These are phyloP conservation scores for Trichoderma cornu-damae DNA, from an alignment of 2,329 filamentous ascomycete species.

Conservation along the genomic window DNA sequence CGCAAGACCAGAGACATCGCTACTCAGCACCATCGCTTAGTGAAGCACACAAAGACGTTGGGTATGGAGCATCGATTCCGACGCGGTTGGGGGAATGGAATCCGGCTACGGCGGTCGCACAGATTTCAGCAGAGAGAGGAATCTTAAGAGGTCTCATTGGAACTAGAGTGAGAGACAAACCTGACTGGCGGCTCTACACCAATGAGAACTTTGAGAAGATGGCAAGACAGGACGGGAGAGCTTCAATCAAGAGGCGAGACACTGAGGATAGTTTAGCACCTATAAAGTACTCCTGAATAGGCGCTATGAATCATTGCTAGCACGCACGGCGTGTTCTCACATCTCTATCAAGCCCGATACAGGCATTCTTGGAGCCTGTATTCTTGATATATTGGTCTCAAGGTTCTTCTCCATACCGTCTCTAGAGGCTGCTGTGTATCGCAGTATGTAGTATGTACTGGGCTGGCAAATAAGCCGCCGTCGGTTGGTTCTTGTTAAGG, in stretches of 20 bases:
- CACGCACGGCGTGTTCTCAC: no score
- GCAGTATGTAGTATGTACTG: no score
- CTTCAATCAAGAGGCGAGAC: neutral
- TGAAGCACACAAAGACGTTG: no score
- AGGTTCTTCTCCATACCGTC: no score
- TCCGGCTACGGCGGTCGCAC: neutral
- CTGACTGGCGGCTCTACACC: neutral
- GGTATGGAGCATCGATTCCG: neutral
- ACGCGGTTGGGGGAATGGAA: neutral
- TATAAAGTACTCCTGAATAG: neutral
- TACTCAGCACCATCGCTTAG: neutral
- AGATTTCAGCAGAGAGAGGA: neutral
- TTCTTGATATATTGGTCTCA: no score
- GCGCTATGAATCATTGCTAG: no score
- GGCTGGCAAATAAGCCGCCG: no score
- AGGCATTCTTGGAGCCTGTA: no score
- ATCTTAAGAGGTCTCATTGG: neutral
- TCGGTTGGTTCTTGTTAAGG: no score
- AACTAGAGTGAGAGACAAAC: neutral
- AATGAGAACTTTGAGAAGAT: neutral
- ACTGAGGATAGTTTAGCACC: conserved; percentile 1
- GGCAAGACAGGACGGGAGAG: neutral
- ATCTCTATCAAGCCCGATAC: no score
- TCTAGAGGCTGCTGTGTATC: no score
- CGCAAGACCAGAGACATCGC: neutral